phyloP scores from a whole-genome alignment of 768 basidiomycete genomes.

The Paxillus rubicundulus region DNA sequence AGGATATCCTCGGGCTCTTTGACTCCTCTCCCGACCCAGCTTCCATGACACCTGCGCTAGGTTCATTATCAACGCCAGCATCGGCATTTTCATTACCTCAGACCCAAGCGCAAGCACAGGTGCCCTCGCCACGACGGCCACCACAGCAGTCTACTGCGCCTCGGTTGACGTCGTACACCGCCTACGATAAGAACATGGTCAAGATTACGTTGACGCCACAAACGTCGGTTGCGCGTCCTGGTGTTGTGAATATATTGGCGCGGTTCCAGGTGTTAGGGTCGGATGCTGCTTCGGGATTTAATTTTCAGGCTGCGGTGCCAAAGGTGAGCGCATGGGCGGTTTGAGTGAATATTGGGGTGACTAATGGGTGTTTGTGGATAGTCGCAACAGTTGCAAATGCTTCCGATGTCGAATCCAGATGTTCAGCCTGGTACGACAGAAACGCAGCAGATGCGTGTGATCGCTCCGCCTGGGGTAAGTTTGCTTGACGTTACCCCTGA shows the following conservation, averaged over 20 bases:
- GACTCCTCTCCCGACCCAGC: conserved; percentile 44
- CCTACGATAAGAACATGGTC: conserved; percentile 90
- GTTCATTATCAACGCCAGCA: conserved; percentile 8
- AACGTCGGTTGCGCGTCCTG: conserved; percentile 75
- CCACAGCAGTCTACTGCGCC: conserved; percentile 39
- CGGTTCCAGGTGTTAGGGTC: conserved; percentile 72
- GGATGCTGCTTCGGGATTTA: conserved; percentile 58
- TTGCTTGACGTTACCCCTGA: not conserved
- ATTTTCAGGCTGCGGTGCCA: conserved; percentile 97
- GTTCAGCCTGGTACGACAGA: conserved; percentile 77
- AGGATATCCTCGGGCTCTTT: conserved; percentile 92
- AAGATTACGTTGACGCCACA: conserved; percentile 89
- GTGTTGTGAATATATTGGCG: conserved; percentile 86
- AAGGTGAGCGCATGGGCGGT: conserved; percentile 50
- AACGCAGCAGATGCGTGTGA: conserved; percentile 93
- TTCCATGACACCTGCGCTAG: conserved; percentile 18
- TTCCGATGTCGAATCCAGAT: conserved; percentile 89
- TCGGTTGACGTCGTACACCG: conserved; percentile 70
- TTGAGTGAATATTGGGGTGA: no score
- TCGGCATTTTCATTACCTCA: conserved; percentile 39
- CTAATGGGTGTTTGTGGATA: conserved; percentile 31
- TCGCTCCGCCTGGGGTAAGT: conserved; percentile 83
- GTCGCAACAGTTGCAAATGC: conserved; percentile 97
- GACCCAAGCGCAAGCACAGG: conserved; percentile 33
- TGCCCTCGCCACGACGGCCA: conserved; percentile 32